These are phyloP conservation scores for Alternaria longipes DNA, from an alignment of 2,329 filamentous ascomycete species.

Conservation along the genomic window DNA sequence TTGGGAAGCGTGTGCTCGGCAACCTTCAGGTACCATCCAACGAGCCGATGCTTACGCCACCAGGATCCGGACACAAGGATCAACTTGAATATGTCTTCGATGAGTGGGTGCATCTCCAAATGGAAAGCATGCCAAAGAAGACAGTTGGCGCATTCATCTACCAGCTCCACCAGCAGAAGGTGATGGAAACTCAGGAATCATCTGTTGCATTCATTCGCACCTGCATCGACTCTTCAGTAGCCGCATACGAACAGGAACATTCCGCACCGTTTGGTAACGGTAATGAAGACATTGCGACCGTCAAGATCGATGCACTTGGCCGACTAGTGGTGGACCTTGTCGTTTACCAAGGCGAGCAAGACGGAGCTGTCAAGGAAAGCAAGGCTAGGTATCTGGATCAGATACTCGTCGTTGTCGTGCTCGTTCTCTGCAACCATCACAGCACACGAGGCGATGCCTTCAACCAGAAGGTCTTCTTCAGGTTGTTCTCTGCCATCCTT, in stretches of 20 bases:
- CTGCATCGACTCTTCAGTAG: conserved; percentile 81
- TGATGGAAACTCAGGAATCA: conserved; percentile 79
- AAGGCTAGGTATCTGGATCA: conserved; percentile 79
- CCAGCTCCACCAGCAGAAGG: conserved; percentile 78
- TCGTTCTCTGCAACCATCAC: conserved; percentile 88
- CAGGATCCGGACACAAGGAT: conserved; percentile 70
- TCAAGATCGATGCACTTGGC: conserved; percentile 80
- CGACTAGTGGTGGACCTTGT: conserved; percentile 81
- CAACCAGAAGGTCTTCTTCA: conserved; percentile 90
- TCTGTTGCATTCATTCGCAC: conserved; percentile 81
- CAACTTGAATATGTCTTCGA: conserved; percentile 96
- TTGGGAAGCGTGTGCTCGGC: conserved; percentile 75
- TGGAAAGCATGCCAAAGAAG: conserved; percentile 77
- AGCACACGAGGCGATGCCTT: conserved; percentile 81
- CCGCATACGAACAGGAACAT: conserved; percentile 77
- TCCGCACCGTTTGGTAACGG: conserved; percentile 65
- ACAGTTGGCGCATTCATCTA: conserved; percentile 79
- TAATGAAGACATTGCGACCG: conserved; percentile 67
- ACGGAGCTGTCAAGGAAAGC: conserved; percentile 66
- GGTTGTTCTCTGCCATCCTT: conserved; percentile 84
- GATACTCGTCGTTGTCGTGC: conserved; percentile 76
- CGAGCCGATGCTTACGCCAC: conserved; percentile 63
- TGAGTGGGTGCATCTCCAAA: conserved; percentile 89
- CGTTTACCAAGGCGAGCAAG: conserved; percentile 70
- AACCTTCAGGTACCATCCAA: conserved; percentile 69